Conservation (phyloP, 2,329 filamentous ascomycete genomes). For the Ophiognomonia clavigignenti-juglandacearum region DNA sequence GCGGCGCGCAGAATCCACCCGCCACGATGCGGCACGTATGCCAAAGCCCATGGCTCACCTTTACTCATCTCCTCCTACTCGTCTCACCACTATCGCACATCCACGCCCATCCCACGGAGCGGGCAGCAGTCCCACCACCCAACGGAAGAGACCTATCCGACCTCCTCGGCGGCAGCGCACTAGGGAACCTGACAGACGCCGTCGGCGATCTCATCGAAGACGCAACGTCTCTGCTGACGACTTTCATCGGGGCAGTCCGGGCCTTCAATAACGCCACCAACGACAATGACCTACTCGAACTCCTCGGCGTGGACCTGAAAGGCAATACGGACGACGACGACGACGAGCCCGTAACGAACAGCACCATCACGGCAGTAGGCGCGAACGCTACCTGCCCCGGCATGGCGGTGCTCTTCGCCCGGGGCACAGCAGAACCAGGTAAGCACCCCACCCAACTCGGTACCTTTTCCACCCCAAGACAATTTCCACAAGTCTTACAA, state of each 20-base stretch:
- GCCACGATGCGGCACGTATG: conserved; percentile 6
- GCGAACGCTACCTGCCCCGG: conserved; percentile 10
- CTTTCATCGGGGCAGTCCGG: conserved; percentile 5
- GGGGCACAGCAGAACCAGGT: conserved; percentile 11
- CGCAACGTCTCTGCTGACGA: conserved; percentile 1
- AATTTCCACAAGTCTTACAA: neutral
- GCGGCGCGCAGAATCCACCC: neutral
- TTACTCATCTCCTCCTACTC: neutral
- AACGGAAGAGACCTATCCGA: conserved; percentile 4
- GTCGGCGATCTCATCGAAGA: conserved; percentile 5
- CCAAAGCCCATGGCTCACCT: neutral
- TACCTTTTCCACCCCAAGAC: no score
- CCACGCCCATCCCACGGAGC: neutral
- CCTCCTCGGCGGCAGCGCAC: neutral
- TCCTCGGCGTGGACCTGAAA: conserved; percentile 7
- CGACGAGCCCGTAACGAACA: neutral
- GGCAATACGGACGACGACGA: neutral
- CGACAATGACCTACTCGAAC: conserved; percentile 9
- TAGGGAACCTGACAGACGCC: neutral
- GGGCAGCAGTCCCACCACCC: neutral
- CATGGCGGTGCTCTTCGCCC: conserved; percentile 12
- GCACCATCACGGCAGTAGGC: conserved; percentile 1
- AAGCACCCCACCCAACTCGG: no score
- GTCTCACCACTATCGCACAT: neutral
- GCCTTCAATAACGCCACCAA: conserved; percentile 9